These are phyloP conservation scores for Alternaria burnsii DNA, from an alignment of 2,329 filamentous ascomycete species.

Conservation along the genomic window DNA sequence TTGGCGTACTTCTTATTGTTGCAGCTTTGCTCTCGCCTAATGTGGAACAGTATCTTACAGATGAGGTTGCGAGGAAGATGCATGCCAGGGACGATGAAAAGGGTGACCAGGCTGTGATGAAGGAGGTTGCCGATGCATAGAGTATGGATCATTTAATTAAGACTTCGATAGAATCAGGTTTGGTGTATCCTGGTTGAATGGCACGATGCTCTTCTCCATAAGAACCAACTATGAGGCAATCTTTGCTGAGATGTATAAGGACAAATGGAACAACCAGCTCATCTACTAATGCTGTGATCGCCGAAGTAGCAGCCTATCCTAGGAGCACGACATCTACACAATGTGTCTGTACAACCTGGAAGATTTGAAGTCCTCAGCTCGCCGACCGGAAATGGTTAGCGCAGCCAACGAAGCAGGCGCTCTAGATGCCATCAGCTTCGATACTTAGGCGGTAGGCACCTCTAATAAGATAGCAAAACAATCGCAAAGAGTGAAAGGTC, in stretches of 20 bases:
- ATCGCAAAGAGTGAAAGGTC: background rate
- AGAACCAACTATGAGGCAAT: background rate
- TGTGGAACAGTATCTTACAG: constrained; percentile 55
- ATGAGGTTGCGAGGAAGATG: constrained; percentile 57
- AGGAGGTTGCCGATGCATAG: constrained; percentile 26
- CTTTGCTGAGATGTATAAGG: background rate
- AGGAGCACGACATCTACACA: background rate
- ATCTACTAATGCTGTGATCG: background rate
- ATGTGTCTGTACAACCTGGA: background rate
- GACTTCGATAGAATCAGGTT: background rate
- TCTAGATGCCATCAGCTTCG: background rate
- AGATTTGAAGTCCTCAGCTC: background rate
- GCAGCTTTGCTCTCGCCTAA: constrained; percentile 54
- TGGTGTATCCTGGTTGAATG: background rate
- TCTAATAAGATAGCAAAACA: background rate
- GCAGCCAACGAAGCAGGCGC: background rate
- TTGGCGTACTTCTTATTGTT: constrained; percentile 48
- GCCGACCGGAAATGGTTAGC: background rate
- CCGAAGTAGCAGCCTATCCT: background rate
- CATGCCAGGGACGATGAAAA: constrained; percentile 36
- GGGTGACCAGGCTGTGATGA: constrained; percentile 13
- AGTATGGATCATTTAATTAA: too few species aligned
- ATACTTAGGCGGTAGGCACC: background rate
- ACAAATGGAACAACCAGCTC: background rate
- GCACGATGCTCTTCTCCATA: background rate